Evolutionary conservation across 805 yeast genomes (phyloP).

Genomic region (Saccharomycopsis sp.): DNA sequence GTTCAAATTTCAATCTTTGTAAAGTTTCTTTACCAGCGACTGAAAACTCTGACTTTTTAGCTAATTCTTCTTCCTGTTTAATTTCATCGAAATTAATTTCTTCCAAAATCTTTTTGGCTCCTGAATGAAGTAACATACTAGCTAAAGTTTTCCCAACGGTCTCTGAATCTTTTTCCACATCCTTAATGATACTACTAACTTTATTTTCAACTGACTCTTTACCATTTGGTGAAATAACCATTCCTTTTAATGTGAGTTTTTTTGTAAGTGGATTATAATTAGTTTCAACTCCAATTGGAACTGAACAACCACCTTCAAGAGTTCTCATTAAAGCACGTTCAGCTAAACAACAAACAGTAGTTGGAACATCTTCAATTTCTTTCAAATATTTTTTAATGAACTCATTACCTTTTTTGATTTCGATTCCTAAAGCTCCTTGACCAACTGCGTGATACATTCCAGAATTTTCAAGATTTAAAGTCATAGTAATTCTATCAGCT

Average conservation of each 20-base stretch:
- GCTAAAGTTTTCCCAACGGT: constrained; percentile 65
- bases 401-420: constrained; percentile 64
- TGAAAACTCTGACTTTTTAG: constrained; percentile 14
- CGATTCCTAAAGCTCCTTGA: constrained; percentile 96
- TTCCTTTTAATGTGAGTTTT: constrained; percentile 46
- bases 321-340: constrained; percentile 82
- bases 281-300: constrained; percentile 89
- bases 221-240: constrained; percentile 84
- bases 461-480: constrained; percentile 43
- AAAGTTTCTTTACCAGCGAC: constrained; percentile 14
- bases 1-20: constrained; percentile 17
- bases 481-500: constrained; percentile 63
- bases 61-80: constrained; percentile 19
- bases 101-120: constrained; percentile 78
- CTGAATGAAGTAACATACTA: constrained; percentile 49
- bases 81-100: constrained; percentile 65
- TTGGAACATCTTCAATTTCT: constrained; percentile 51
- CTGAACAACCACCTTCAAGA: constrained; percentile 96
- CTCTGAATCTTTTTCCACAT: constrained; percentile 48
- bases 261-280: constrained; percentile 35
- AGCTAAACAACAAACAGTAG: constrained; percentile 72
- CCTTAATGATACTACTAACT: constrained; percentile 21
- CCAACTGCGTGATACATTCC: constrained; percentile 96
- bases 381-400: constrained; percentile 48
- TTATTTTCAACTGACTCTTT: constrained; percentile 51